Percentiles rank a stretch among this genome's conserved stretches.
phyloP scores from a whole-genome alignment of 202 grass and related monocot genomes.

The Dendrocalamus latiflorus region DNA sequence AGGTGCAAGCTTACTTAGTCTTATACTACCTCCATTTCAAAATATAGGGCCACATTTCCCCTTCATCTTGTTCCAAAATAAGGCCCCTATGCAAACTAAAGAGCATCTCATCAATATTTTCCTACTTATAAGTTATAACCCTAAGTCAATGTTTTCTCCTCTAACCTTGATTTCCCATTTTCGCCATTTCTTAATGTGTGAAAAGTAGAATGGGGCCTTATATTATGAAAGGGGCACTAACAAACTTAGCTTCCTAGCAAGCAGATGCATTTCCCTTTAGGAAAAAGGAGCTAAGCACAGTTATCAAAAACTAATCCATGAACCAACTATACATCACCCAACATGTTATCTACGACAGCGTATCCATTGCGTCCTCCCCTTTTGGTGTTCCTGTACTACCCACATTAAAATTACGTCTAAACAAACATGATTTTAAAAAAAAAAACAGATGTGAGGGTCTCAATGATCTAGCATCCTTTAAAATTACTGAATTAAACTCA shows the following conservation, averaged over 20 bases:
- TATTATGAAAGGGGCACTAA: not conserved
- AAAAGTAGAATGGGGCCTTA: not conserved
- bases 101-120: not conserved
- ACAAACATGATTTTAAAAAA: not conserved
- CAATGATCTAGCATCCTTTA: not conserved
- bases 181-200: not conserved
- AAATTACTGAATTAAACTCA: not conserved
- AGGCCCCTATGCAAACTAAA: not conserved
- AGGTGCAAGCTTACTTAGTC: not conserved
- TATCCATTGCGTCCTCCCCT: not conserved
- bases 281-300: not conserved
- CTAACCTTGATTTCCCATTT: not conserved
- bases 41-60: conserved; percentile 1
- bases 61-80: conserved; percentile 9
- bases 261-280: not conserved
- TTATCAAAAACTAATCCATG: not conserved
- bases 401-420: not conserved
- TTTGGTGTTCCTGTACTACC: not conserved
- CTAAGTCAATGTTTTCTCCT: not conserved
- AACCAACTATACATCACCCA: not conserved
- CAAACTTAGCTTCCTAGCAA: not conserved
- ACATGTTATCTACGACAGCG: not conserved
- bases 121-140: conserved; percentile 21
- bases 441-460: not conserved
- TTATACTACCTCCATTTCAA: conserved; percentile 5